These are phyloP conservation scores for Scenedesmus sp. DNA, from an alignment of 163 green algal species.

Conservation along the genomic window DNA sequence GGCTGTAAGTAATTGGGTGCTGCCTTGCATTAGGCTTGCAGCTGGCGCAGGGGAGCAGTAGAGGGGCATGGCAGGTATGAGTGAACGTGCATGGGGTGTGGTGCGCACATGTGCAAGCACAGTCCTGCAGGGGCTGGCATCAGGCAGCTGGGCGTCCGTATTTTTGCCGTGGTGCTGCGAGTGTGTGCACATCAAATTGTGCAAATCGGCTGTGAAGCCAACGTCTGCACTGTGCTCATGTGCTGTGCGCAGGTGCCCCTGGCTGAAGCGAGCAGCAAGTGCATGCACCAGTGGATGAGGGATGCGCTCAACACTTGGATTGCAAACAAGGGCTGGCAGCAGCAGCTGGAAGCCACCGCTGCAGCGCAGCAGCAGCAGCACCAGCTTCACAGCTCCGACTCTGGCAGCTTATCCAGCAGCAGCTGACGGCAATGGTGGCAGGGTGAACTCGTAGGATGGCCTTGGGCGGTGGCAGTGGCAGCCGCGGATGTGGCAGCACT, in stretches of 20 bases:
- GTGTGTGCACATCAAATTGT: neutral
- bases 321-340: conserved; percentile 42
- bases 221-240: neutral
- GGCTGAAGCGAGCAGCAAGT: conserved; percentile 66
- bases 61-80: too few species aligned
- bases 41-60: too few species aligned
- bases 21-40: neutral
- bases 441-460: neutral
- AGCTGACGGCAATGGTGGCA: neutral
- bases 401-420: conserved; percentile 27
- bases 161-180: too few species aligned
- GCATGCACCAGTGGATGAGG: conserved; percentile 88
- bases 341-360: conserved; percentile 15
- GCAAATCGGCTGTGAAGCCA: neutral
- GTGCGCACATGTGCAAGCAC: too few species aligned
- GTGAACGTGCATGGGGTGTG: too few species aligned
- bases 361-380: conserved; percentile 27
- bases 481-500: neutral
- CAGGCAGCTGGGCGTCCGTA: too few species aligned
- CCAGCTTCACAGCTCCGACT: conserved; percentile 17
- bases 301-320: conserved; percentile 75
- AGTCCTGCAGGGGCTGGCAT: too few species aligned
- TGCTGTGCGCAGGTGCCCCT: conserved; percentile 70
- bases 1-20: neutral
- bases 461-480: neutral